Evolutionary conservation across 2,329 filamentous ascomycete species (phyloP).

Genomic region (Alternaria panax): DNA sequence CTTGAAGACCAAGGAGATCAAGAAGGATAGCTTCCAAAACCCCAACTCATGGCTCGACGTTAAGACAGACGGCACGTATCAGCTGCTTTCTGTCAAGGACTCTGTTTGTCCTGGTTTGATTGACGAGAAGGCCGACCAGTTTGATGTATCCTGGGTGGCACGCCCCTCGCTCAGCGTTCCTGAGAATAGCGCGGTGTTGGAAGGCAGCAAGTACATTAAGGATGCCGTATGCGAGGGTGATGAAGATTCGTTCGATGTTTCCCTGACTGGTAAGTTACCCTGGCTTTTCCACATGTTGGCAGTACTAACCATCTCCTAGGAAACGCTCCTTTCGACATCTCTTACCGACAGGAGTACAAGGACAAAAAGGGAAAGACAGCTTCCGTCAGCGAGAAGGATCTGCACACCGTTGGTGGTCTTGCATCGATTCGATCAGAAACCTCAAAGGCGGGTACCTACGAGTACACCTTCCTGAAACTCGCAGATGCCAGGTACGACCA

Average conservation of each 20-base stretch:
- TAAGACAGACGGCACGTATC: conserved; percentile 74
- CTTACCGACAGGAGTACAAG: conserved; percentile 81
- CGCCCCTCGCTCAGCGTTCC: conserved; percentile 75
- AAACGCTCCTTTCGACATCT: conserved; percentile 79
- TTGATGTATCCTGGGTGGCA: conserved; percentile 85
- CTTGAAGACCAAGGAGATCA: conserved; percentile 58
- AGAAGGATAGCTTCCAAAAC: conserved; percentile 57
- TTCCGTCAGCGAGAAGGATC: conserved; percentile 68
- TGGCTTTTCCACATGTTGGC: neutral
- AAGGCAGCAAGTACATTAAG: conserved; percentile 70
- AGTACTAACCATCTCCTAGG: conserved; percentile 57
- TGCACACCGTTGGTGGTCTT: conserved; percentile 78
- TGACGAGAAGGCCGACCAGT: conserved; percentile 74
- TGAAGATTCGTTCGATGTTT: conserved; percentile 85
- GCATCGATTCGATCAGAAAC: conserved; percentile 89
- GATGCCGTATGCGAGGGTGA: conserved; percentile 92
- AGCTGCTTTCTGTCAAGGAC: conserved; percentile 80
- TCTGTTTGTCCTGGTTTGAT: conserved; percentile 82
- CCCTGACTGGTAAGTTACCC: conserved; percentile 70
- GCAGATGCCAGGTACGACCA: conserved; percentile 86
- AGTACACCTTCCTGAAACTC: conserved; percentile 83
- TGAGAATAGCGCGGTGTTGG: conserved; percentile 65
- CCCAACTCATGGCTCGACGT: conserved; percentile 76
- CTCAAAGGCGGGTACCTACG: conserved; percentile 78
- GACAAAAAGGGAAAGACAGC: conserved; percentile 67